Percentiles rank a stretch among this genome's conserved stretches.
Conservation (phyloP, 495 filamentous ascomycete species). For the Chaetomidium leptoderma region DNA sequence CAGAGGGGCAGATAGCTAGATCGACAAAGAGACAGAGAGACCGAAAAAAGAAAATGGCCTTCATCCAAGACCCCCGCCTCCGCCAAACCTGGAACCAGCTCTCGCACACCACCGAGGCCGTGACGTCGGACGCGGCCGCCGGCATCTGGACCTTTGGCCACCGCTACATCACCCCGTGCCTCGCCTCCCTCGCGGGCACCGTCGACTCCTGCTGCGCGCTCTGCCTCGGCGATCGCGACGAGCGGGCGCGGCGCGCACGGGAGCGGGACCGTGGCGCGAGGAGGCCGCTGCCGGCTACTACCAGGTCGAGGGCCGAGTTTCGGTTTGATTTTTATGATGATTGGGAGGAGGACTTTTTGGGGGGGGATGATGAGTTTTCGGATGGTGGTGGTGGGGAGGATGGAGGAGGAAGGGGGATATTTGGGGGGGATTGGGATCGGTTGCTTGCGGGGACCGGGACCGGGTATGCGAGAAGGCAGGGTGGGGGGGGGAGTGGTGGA, state of each 20-base stretch:
- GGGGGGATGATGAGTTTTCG: slow-evolving; percentile 50
- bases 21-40: background rate
- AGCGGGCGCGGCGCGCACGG: slow-evolving; percentile 62
- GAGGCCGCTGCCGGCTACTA: slow-evolving; percentile 30
- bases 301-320: slow-evolving; percentile 54
- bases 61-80: slow-evolving; percentile 84
- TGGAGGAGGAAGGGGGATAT: slow-evolving; percentile 57
- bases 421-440: slow-evolving; percentile 82
- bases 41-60: slow-evolving; percentile 37
- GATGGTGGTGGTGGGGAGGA: slow-evolving; percentile 13
- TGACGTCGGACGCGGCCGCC: slow-evolving; percentile 85
- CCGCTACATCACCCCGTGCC: slow-evolving; percentile 76
- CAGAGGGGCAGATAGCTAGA: background rate
- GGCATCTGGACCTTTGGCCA: slow-evolving; percentile 85
- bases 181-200: slow-evolving; percentile 60
- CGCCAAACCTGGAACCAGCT: slow-evolving; percentile 91
- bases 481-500: slow-evolving; percentile 21
- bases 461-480: no score
- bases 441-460: slow-evolving; percentile 72
- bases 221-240: slow-evolving; percentile 70
- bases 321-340: slow-evolving; percentile 96
- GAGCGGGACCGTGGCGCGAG: slow-evolving; percentile 46
- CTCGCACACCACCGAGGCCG: slow-evolving; percentile 85
- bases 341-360: slow-evolving; percentile 69
- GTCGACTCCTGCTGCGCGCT: slow-evolving; percentile 64